Conservation (phyloP, 371 early-diverging fungal species). For the Mortierella sp. region DNA sequence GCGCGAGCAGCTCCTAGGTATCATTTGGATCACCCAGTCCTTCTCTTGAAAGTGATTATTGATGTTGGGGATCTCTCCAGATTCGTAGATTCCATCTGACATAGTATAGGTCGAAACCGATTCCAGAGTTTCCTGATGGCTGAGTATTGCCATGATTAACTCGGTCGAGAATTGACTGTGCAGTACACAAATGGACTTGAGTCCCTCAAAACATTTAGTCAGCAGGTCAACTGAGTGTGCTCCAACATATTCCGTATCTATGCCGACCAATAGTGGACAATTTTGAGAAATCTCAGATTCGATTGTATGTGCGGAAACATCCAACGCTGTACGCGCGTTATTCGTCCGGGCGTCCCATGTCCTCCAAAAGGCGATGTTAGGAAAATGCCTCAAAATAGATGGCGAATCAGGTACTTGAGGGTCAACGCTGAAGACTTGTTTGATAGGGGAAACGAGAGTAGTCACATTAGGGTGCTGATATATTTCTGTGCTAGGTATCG, state of each 20-base stretch:
- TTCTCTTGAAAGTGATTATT: neutral
- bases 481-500: neutral
- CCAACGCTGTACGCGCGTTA: no score
- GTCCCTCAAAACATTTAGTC: no score
- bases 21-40: neutral
- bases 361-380: no score
- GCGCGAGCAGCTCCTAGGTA: neutral
- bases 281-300: no score
- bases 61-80: neutral
- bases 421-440: neutral
- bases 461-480: neutral
- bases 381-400: no score
- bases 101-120: neutral
- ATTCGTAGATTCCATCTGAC: neutral
- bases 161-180: neutral
- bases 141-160: conserved; percentile 6
- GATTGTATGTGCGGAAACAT: no score
- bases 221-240: no score
- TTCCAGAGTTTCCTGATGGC: neutral
- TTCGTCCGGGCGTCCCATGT: no score
- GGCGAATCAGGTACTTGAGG: no score
- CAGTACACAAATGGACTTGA: no score
- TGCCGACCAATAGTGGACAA: no score
- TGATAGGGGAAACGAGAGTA: neutral
- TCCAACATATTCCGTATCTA: no score